phyloP scores from a whole-genome alignment of 75 land plant genomes.

The Cunninghamia lanceolata region DNA sequence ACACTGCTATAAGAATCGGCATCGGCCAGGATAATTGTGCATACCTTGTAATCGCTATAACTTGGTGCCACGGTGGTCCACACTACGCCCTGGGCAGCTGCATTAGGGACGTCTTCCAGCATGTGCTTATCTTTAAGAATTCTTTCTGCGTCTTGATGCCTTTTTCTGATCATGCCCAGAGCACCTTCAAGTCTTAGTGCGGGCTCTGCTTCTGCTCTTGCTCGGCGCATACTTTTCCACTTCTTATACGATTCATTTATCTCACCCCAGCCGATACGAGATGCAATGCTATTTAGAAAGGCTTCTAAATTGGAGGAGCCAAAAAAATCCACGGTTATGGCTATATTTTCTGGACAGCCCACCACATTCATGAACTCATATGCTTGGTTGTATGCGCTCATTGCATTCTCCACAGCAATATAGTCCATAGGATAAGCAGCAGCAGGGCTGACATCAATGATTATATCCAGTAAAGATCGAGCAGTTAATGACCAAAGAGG shows the following conservation, averaged over 20 bases:
- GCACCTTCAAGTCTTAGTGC: neutral
- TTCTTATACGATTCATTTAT: too few species aligned
- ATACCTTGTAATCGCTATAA: neutral
- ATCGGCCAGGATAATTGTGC: neutral
- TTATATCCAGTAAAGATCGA: too few species aligned
- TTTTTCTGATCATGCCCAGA: neutral
- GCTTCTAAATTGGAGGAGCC: neutral
- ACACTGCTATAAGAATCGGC: neutral
- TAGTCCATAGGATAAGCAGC: too few species aligned
- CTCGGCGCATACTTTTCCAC: neutral
- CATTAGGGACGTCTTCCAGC: neutral
- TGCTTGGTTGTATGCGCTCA: neutral
- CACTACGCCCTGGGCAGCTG: neutral
- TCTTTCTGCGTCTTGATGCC: neutral
- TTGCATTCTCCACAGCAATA: neutral
- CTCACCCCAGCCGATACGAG: fast-evolving
- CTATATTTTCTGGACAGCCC: neutral
- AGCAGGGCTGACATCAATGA: neutral
- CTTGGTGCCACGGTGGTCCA: neutral
- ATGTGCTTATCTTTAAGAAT: neutral
- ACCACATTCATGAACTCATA: neutral
- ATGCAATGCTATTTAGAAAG: neutral
- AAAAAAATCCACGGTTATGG: neutral
- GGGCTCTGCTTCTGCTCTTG: too few species aligned
- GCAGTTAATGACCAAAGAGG: too few species aligned